Base-by-base conservation (phyloP, 2,329 filamentous ascomycete genomes). In the Aspergillus novoparasiticus region DNA sequence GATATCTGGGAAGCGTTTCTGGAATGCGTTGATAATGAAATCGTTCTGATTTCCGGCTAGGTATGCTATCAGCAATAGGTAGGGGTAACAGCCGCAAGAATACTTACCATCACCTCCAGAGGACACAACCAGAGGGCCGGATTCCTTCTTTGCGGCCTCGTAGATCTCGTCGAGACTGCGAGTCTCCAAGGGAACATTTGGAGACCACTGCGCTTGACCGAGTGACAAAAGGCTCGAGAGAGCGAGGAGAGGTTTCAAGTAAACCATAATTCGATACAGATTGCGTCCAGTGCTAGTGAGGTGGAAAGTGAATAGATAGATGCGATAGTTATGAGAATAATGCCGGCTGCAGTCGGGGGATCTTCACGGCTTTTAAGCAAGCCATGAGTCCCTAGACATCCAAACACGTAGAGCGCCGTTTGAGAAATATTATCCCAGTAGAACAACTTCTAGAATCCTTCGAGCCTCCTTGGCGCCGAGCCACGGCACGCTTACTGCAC, bases 111-210 rank as follows among this genome's bases (percentile, higher is more conserved):
- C 39, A 6, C 55, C 55, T 8, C 55, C 55, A 28, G 36, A 57
- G 2, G 45, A 43, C 5, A 57, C 55, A n/a, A 57, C 2, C 26
- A 57, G 5, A 46, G 26, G 26, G 1, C 55, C 55, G 11, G 23
- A 26, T 21, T 57, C 55, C 21, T 43, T 45, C 55, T 57, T 57
- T 14, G 55, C 55, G 6, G 28, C 55, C 3, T 19, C 36, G 10
- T 57, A 57, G 23, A 57, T 57, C 14, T 57, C 55, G 28, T 57
- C 39, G 3, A 57, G 55, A 39, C 23, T 23, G 43, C 43, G 43
- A 46, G 43, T 46, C 43, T 46, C 43, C 43, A 46, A 11, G n/a
- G 43, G 43, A 6, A 46, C 43, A 11, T 46, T 46, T 21, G n/a
- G 43, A 46, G 43, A 23, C 43, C 43, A 46, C n/a, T 46, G 43